Base-by-base conservation (phyloP, 371 early-diverging fungal genomes). In the Rhizopus sp. region DNA sequence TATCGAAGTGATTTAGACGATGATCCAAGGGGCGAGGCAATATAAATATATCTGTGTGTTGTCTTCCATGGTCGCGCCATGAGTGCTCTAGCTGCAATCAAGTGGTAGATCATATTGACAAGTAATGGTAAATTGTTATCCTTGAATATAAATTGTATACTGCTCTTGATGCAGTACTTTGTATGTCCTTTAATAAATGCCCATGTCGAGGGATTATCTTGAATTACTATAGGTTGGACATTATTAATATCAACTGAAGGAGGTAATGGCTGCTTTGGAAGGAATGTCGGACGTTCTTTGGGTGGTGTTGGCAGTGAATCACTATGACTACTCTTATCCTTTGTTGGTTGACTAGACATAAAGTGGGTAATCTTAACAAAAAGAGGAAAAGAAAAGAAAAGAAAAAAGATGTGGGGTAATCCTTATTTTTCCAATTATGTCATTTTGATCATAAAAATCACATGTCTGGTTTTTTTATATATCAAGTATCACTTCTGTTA, bases 51-150 rank as follows among this genome's bases (percentile, higher is more conserved):
- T 32, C 64, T 62, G 35, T 31, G 47, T 10, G 66, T 63, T 0
- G 67, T 52, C 17, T 37, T 60, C 39, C 47, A 51, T 29, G 73
- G 67, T 23, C 57, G 47, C 6, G 32, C 40, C 31, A 72, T 31
- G 16, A 78, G 56, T 16, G 59, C 40, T 29, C 71, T 63, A 5
- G 75, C 78, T 10, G 73, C 71, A 15, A 56, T 30, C 6, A 69
- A 39, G 44, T 75, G 78, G 39, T 70, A 68, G 6, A 72, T 38
- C 9, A 73, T 32, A 35, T 78, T 72, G 40, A 78, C 47, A 2
- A 78, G 32, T 13, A 78, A 41, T 3, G 75, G 73, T 13, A 74
- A 48, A 50, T 72, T 78, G 33, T 78, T 78, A 50, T 78, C 69
- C 48, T 63, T 69, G 55, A 78, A 78, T 39, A 73, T 52, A 33